Conservation (phyloP, 2,329 filamentous ascomycete species). For the Thermochaetoides dissita region DNA sequence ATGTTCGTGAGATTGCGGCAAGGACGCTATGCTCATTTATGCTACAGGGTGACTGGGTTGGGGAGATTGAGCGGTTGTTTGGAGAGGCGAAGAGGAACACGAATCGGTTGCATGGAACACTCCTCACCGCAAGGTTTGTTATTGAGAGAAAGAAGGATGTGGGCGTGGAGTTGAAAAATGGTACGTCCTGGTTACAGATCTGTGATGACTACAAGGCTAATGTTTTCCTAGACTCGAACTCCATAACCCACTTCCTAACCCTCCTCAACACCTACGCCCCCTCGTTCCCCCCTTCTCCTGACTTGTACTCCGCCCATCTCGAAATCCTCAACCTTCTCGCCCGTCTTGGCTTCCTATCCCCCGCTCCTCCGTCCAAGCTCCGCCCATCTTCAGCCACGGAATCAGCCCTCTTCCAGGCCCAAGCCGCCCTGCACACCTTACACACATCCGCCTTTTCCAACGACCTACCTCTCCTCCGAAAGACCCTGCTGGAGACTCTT, state of each 20-base stretch:
- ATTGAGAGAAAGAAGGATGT: constrained; percentile 39
- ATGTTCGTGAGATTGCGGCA: constrained; percentile 68
- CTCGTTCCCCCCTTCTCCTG: no score
- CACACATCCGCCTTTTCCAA: no score
- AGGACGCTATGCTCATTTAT: constrained; percentile 54
- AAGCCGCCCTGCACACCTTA: no score
- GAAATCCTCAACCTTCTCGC: constrained; percentile 32
- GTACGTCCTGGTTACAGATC: constrained; percentile 21
- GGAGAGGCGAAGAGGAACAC: constrained; percentile 17
- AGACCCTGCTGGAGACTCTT: constrained; percentile 19
- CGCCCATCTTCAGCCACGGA: no score
- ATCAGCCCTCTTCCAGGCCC: no score
- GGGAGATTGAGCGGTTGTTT: constrained; percentile 25
- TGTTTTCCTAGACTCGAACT: no score
- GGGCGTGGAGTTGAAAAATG: constrained; percentile 26
- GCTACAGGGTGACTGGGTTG: constrained; percentile 35
- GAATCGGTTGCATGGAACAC: constrained; percentile 44
- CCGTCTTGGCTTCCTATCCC: constrained; percentile 13
- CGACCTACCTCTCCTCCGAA: no score
- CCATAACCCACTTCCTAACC: no score
- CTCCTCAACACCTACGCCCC: no score
- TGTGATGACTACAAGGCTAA: no score
- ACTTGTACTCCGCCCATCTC: constrained; percentile 24
- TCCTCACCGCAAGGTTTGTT: constrained; percentile 42
- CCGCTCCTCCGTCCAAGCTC: no score